Evolutionary conservation across 768 basidiomycete genomes (phyloP), one percentile per base, ranked within the genome.

Genomic region (Tylopilus vinaceipallidus): DNA sequence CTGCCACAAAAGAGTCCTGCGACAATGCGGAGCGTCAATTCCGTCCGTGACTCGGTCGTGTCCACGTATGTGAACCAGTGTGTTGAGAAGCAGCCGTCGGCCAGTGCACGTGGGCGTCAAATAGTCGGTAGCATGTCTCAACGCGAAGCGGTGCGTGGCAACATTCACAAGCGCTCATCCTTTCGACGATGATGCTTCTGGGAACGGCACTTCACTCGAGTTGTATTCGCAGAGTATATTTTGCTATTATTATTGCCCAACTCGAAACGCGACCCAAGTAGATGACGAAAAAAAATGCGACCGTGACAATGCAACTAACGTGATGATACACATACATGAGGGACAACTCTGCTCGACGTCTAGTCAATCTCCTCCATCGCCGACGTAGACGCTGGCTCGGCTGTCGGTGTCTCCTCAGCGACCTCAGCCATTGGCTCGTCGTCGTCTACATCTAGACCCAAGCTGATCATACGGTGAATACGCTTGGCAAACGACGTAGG

Each of bases 361-460:
- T 84, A 91, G 65, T 91, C 89, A 55, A 98, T 95, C 78, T 98
- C 95, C 80, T 98, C 95, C 94, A 98, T 97, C 45, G 87, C 86
- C 13, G 90, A 91, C 22, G 85, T 79, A 37, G 86, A 77, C 26
- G 83, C 79, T 16, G 71, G 75, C 63, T 85, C 87, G 50, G 79
- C 71, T 24, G 79, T 77, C 2, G 84, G 75, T 1, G 73, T 75
- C 39, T 75, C 64, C n/a, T 75, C 73, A 8, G 73, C 59, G 4
- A 73, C 60, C 16, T 72, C 66, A 0, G 34, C 50, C 52, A 60
- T 52, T 0, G 54, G 47, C 57, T 82, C 78, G 26, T 88, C 86
- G 35, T 92, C 91, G 38, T 91, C 88, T 52, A 91, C 89, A 62
- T 95, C 91, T 52, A 95, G 83, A 62, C 90, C 91, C 59, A 94